Percentiles rank a stretch among this genome's conserved stretches.
Evolutionary conservation across 2,329 filamentous ascomycete genomes (phyloP).

Genomic region (Pseudocercospora macadamiae): DNA sequence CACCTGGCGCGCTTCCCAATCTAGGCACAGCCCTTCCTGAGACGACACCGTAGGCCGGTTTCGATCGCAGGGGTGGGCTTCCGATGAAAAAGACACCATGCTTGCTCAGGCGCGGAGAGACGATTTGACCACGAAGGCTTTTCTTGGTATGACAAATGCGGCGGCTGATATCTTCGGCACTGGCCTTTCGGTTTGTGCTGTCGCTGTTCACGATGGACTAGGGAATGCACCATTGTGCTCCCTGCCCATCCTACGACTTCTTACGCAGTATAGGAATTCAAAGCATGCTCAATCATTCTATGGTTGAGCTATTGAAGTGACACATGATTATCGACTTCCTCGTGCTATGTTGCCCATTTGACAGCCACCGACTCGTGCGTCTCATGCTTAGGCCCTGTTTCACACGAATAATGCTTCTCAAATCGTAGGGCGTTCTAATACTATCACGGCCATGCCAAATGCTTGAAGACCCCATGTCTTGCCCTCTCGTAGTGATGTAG

Average conservation of each 20-base stretch:
- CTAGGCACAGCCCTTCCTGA: slow-evolving; percentile 25
- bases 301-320: slow-evolving; percentile 7
- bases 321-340: not conserved
- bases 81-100: not conserved
- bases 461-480: too few species aligned
- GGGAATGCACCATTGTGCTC: not conserved
- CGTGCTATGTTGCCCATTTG: not conserved
- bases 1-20: slow-evolving; percentile 29
- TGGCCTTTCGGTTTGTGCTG: not conserved
- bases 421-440: too few species aligned
- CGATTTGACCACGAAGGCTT: not conserved
- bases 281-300: not conserved
- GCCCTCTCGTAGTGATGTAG: too few species aligned
- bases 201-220: not conserved
- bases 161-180: not conserved
- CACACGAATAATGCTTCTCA: too few species aligned
- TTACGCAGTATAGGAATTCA: not conserved
- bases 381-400: too few species aligned
- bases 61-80: not conserved
- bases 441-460: too few species aligned
- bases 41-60: not conserved
- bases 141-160: not conserved
- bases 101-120: not conserved
- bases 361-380: not conserved
- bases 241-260: not conserved